Evolutionary conservation across 2,329 filamentous ascomycete genomes (phyloP).

Genomic region (Graphilbum ipis-grandicollis): DNA sequence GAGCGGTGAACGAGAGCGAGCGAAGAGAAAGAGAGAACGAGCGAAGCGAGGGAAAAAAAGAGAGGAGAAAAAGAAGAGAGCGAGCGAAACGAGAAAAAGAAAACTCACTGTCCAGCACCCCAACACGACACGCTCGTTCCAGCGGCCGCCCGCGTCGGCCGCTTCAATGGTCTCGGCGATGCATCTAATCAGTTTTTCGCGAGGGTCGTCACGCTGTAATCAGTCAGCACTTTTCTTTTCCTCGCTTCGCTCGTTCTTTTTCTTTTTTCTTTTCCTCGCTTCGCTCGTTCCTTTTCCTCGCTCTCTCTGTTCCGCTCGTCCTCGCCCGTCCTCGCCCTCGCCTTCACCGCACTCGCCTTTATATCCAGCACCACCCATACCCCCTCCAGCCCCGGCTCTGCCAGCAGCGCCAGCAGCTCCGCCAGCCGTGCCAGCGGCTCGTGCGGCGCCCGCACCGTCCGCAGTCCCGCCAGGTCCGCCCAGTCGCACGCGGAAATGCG

Average conservation of each 20-base stretch:
- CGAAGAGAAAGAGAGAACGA: background rate
- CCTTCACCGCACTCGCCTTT: conserved; percentile 37
- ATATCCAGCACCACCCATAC: conserved; percentile 80
- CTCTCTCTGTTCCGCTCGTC: no score
- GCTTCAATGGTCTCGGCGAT: conserved; percentile 46
- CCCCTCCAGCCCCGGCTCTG: conserved; percentile 42
- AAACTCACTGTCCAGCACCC: conserved; percentile 60
- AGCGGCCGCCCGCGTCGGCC: conserved; percentile 36
- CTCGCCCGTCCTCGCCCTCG: no score
- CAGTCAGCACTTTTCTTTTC: conserved; percentile 36
- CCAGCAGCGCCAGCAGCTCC: conserved; percentile 60
- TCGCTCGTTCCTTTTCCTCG: no score
- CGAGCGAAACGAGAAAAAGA: background rate
- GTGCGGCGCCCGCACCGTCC: conserved; percentile 49
- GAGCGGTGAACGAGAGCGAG: background rate
- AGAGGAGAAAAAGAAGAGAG: background rate
- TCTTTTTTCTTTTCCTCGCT: no score
- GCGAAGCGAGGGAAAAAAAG: background rate
- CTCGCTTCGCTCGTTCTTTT: no score
- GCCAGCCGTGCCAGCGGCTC: conserved; percentile 49
- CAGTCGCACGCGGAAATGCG: conserved; percentile 63
- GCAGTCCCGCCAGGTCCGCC: conserved; percentile 50
- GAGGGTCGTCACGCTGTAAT: conserved; percentile 46
- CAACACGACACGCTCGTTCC: conserved; percentile 58
- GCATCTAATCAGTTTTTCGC: conserved; percentile 50